Conservation (phyloP, 129 eudicot species). For the Lonicera japonica region DNA sequence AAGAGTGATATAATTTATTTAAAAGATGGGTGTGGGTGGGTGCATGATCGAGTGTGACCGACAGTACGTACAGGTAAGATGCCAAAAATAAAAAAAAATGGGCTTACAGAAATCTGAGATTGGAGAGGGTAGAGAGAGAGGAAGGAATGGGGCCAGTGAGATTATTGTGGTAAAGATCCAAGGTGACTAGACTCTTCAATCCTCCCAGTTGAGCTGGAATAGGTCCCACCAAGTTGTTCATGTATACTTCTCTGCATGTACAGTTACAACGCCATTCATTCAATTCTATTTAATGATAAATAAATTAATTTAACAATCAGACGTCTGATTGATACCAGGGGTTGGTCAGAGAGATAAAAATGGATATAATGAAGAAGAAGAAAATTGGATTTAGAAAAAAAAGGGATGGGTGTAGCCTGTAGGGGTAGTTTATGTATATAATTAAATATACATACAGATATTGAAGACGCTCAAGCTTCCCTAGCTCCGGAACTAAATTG, state of each 20-base stretch:
- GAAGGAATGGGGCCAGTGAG: slow-evolving; percentile 62
- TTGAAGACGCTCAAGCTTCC: slow-evolving; percentile 62
- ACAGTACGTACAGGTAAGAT: neutral
- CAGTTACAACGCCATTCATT: neutral
- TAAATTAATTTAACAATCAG: too few species aligned
- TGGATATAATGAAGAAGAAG: neutral
- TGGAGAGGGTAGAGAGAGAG: slow-evolving; percentile 43
- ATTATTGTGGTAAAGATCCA: slow-evolving; percentile 59
- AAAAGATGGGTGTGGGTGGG: too few species aligned
- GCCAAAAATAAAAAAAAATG: neutral
- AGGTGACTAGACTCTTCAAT: slow-evolving; percentile 53
- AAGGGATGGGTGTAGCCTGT: too few species aligned
- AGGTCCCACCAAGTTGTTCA: slow-evolving; percentile 56
- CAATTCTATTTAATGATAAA: neutral
- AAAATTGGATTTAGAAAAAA: too few species aligned
- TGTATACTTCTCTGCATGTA: slow-evolving; percentile 59
- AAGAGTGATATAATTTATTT: too few species aligned
- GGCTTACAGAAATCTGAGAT: slow-evolving; percentile 36
- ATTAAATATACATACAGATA: slow-evolving; percentile 62
- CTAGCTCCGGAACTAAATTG: slow-evolving; percentile 60
- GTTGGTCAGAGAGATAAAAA: neutral
- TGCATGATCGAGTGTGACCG: neutral
- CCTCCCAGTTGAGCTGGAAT: slow-evolving; percentile 55
- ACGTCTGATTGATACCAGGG: too few species aligned
- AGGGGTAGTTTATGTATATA: too few species aligned